Base-by-base conservation (phyloP, 768 basidiomycete genomes). In the Boletus edulis region DNA sequence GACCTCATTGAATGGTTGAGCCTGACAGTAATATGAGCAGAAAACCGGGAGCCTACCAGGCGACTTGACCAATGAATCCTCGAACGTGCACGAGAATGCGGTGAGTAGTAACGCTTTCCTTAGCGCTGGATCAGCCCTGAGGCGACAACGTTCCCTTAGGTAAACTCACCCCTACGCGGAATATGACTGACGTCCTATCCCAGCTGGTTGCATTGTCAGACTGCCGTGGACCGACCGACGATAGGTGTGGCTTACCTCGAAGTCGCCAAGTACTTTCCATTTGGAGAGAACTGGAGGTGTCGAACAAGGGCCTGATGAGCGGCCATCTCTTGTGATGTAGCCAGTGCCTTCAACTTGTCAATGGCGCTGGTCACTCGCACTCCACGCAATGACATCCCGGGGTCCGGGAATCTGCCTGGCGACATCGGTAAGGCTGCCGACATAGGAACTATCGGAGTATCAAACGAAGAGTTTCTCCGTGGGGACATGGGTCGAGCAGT, bases 231-330 rank as follows among this genome's bases (percentile, higher is more conserved):
- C 31, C 45, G 39, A 35, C 31, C 45, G 13, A 38, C 56, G 52
- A 34, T 31, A 46, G 20, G n/a, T 14, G 11, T 40, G 42, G 57
- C 70, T 29, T 53, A 76, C 73, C 80, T 81, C 32, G 81, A 81
- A 2, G 82, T 82, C 4, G 82, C 81, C 57, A 82, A 58, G 61
- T 75, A 80, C 59, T 74, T 73, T 37, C 81, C 81, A 58, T 80
- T 76, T 5, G 81, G 82, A 14, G 81, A 82, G 63, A 82, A 82
- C 55, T 82, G 79, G 44, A 82, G 63, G 58, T 82, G 79, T 45
- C 80, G 67, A 18, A 82, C 81, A 24, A 82, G 73, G 7, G 81
- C 82, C 42, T 71, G 69, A 51, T 82, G 81, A 18, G 76, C 75
- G 20, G 66, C 72, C 46, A 78, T 60, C 46, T 75, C 76, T 56